phyloP scores from a whole-genome alignment of 2,329 filamentous ascomycete genomes.

The Dryadomyces quercus-mongolicae region DNA sequence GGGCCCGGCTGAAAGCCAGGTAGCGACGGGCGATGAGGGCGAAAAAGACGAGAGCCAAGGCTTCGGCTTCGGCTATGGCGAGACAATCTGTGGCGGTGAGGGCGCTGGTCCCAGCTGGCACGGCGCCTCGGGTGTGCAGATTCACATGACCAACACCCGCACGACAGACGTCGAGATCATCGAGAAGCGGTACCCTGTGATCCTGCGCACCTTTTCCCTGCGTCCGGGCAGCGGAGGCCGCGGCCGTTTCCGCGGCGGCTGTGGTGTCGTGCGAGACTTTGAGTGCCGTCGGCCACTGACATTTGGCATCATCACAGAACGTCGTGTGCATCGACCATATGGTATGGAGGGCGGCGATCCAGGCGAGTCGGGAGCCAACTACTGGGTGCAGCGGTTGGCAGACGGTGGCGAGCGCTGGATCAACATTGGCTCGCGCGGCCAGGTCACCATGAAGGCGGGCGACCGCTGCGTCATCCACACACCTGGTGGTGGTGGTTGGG shows the following conservation, averaged over 20 bases:
- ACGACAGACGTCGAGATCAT: slow-evolving; percentile 74
- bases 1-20: slow-evolving; percentile 35
- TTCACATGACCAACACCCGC: slow-evolving; percentile 75
- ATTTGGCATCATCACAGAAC: slow-evolving; percentile 65
- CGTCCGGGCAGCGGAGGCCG: slow-evolving; percentile 48
- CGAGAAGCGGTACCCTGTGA: slow-evolving; percentile 61
- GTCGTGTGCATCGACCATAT: slow-evolving; percentile 65
- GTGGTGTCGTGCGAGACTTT: slow-evolving; percentile 66
- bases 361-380: slow-evolving; percentile 65
- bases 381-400: slow-evolving; percentile 57
- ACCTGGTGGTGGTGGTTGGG: slow-evolving; percentile 71
- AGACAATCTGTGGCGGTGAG: slow-evolving; percentile 68
- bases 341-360: slow-evolving; percentile 75
- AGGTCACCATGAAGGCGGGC: slow-evolving; percentile 59
- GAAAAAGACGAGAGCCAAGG: slow-evolving; percentile 15
- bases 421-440: slow-evolving; percentile 69
- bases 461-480: slow-evolving; percentile 70
- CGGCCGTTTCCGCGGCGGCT: slow-evolving; percentile 56
- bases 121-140: slow-evolving; percentile 65
- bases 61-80: slow-evolving; percentile 69
- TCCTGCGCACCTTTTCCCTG: slow-evolving; percentile 58
- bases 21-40: slow-evolving; percentile 24
- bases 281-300: slow-evolving; percentile 69
- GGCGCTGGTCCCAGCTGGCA: slow-evolving; percentile 64
- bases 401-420: slow-evolving; percentile 28